phyloP scores from a whole-genome alignment of 2,329 filamentous ascomycete genomes.

The Epichloe hybrida region DNA sequence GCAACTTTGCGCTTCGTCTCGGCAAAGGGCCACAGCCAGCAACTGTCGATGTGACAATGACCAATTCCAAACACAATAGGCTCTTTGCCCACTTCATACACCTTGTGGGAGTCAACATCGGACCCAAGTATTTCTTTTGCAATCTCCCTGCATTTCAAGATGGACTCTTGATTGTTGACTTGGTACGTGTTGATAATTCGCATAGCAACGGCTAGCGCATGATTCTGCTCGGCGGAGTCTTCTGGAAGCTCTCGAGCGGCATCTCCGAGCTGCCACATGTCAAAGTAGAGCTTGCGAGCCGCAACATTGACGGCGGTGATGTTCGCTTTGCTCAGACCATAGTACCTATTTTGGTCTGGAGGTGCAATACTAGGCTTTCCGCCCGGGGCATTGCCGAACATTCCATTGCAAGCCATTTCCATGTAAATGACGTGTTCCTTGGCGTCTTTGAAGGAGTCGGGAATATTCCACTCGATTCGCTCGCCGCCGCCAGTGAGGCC shows the following conservation, averaged over 20 bases:
- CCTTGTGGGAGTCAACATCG: constrained; percentile 65
- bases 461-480: constrained; percentile 81
- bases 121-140: constrained; percentile 72
- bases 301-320: constrained; percentile 83
- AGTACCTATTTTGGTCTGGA: constrained; percentile 73
- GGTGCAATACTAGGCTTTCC: constrained; percentile 74
- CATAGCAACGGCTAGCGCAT: constrained; percentile 72
- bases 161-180: constrained; percentile 62
- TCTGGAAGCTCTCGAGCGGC: constrained; percentile 81
- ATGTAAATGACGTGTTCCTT: constrained; percentile 84
- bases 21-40: constrained; percentile 97
- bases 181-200: constrained; percentile 85
- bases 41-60: constrained; percentile 95
- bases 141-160: constrained; percentile 68
- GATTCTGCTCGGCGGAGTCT: constrained; percentile 79
- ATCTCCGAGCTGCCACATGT: constrained; percentile 93
- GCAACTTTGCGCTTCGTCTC: constrained; percentile 96
- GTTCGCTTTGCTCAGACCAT: constrained; percentile 59
- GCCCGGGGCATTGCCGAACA: constrained; percentile 86
- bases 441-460: constrained; percentile 67
- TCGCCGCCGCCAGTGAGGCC: constrained; percentile 85
- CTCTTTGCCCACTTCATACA: constrained; percentile 64
- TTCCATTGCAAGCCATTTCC: constrained; percentile 96
- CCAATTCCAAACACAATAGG: constrained; percentile 80
- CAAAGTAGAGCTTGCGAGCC: constrained; percentile 70